Conservation (phyloP, 2,329 filamentous ascomycete species). For the Chalaropsis thielavioides region DNA sequence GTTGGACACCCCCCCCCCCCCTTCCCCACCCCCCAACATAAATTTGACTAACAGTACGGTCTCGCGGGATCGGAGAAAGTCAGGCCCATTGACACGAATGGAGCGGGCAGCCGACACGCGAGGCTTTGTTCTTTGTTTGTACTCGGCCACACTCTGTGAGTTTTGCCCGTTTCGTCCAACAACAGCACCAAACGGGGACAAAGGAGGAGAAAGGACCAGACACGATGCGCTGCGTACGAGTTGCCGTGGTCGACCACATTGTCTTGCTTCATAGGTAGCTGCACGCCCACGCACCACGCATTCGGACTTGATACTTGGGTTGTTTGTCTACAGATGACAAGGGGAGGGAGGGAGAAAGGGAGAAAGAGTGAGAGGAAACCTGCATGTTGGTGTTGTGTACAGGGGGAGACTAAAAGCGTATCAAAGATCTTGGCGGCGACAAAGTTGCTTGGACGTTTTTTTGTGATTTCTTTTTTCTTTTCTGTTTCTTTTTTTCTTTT, state of each 20-base stretch:
- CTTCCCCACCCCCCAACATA: no score
- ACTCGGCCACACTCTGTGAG: not conserved
- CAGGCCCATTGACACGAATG: not conserved
- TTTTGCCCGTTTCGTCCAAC: not conserved
- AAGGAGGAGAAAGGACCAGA: not conserved
- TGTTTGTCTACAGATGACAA: not conserved
- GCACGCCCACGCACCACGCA: not conserved
- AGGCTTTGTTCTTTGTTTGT: not conserved
- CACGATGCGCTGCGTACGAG: not conserved
- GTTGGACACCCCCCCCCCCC: not conserved
- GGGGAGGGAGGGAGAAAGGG: not conserved
- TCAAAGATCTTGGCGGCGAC: not conserved
- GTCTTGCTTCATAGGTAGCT: not conserved
- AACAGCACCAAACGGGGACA: not conserved
- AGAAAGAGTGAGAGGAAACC: not conserved
- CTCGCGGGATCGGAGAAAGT: not conserved
- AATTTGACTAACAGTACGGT: not conserved
- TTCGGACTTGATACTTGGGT: not conserved
- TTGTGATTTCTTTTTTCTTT: not conserved
- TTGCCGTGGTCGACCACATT: not conserved
- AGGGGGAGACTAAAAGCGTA: not conserved
- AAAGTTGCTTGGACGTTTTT: not conserved
- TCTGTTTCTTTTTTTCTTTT: not conserved
- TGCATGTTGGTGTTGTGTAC: not conserved
- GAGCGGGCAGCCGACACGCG: not conserved